Evolutionary conservation across 331 rosid genomes (phyloP).

Genomic region (Saraca asoca): DNA sequence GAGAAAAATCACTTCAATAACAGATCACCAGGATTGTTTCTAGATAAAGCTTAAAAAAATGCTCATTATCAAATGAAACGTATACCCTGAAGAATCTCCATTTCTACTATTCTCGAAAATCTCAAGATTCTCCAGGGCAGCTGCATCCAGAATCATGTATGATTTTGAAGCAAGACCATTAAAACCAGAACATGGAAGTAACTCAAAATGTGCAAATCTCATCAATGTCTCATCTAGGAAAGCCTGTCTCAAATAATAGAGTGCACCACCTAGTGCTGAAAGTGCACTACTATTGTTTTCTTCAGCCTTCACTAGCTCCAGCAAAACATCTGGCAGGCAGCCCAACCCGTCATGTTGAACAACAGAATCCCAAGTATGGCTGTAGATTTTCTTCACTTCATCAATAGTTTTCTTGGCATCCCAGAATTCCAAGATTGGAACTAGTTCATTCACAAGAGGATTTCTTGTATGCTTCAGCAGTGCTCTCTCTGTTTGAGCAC

Average conservation of each 20-base stretch:
- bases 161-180: slow-evolving; percentile 64
- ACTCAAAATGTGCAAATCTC: slow-evolving; percentile 81
- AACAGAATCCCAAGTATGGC: slow-evolving; percentile 36
- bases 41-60: slow-evolving; percentile 6
- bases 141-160: slow-evolving; percentile 91
- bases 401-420: slow-evolving; percentile 66
- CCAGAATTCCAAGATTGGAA: slow-evolving; percentile 83
- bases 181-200: slow-evolving; percentile 76
- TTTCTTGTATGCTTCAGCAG: slow-evolving; percentile 76
- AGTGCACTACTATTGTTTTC: slow-evolving; percentile 67
- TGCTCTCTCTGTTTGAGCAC: slow-evolving; percentile 80
- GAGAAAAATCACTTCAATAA: slow-evolving; percentile 38
- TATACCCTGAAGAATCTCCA: slow-evolving; percentile 88
- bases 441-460: slow-evolving; percentile 85
- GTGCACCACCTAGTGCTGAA: slow-evolving; percentile 93
- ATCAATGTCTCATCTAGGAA: slow-evolving; percentile 82
- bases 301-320: slow-evolving; percentile 58
- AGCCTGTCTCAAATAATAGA: slow-evolving; percentile 91
- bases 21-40: not conserved
- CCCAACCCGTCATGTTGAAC: slow-evolving; percentile 45
- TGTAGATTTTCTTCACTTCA: slow-evolving; percentile 58
- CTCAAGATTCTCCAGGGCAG: slow-evolving; percentile 94
- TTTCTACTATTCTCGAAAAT: slow-evolving; percentile 87
- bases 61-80: slow-evolving; percentile 27
- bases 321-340: slow-evolving; percentile 70